These are phyloP conservation scores for Apiospora rasikravindrae DNA, from an alignment of 2,329 filamentous ascomycete genomes.

Conservation along the genomic window DNA sequence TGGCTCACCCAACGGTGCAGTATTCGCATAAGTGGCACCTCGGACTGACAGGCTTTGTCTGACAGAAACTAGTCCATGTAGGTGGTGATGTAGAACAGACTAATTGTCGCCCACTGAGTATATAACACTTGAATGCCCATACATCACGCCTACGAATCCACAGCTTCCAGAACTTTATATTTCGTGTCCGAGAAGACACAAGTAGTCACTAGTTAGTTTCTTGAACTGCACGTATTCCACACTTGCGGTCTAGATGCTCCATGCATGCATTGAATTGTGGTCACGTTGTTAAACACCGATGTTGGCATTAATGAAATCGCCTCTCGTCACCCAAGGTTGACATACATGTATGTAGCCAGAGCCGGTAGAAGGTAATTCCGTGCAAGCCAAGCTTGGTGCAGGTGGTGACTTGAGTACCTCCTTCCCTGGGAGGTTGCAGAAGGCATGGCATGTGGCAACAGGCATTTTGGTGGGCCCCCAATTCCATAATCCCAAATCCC, in stretches of 20 bases:
- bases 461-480: neutral
- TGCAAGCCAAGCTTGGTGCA: neutral
- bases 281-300: neutral
- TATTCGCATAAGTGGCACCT: too few species aligned
- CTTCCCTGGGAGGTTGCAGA: neutral
- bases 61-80: too few species aligned
- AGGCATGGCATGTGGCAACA: conserved; percentile 11
- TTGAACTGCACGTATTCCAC: neutral
- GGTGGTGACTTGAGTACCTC: neutral
- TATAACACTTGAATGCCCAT: too few species aligned
- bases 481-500: neutral
- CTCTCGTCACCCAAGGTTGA: neutral
- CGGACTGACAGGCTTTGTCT: too few species aligned
- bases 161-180: neutral
- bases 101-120: too few species aligned
- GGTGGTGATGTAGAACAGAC: too few species aligned
- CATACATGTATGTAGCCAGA: neutral
- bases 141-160: too few species aligned
- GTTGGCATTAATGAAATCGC: neutral
- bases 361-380: conserved; percentile 6
- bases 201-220: too few species aligned
- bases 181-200: neutral
- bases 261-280: neutral
- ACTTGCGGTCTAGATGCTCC: neutral
- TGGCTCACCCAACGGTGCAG: too few species aligned